Conservation (phyloP, 2,329 filamentous ascomycete species). For the Aspergillus hortae region DNA sequence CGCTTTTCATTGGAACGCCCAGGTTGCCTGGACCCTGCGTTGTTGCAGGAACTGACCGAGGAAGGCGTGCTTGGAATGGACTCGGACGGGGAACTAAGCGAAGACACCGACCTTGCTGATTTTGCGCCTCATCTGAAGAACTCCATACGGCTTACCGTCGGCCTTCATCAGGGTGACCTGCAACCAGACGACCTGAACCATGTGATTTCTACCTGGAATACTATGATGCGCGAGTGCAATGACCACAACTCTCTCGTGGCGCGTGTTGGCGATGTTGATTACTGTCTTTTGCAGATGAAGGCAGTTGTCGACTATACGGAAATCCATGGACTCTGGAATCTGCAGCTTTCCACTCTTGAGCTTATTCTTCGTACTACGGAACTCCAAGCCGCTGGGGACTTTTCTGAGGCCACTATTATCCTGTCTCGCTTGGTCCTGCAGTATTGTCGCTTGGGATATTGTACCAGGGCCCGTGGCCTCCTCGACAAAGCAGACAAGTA, state of each 20-base stretch:
- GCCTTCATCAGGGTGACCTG: conserved; percentile 32
- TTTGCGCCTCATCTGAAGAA: conserved; percentile 29
- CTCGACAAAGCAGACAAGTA: conserved; percentile 59
- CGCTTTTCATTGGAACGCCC: conserved; percentile 34
- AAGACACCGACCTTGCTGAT: conserved; percentile 25
- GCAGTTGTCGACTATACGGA: conserved; percentile 55
- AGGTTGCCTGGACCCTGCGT: conserved; percentile 20
- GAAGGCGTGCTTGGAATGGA: conserved; percentile 23
- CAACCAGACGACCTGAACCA: conserved; percentile 22
- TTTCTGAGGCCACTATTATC: conserved; percentile 40
- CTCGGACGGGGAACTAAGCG: conserved; percentile 9
- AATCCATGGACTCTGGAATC: conserved; percentile 53
- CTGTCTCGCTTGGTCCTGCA: conserved; percentile 51
- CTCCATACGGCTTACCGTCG: conserved; percentile 32
- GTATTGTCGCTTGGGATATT: conserved; percentile 59
- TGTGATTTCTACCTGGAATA: conserved; percentile 34
- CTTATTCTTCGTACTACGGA: conserved; percentile 48
- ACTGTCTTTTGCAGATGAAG: conserved; percentile 51
- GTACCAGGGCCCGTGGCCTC: conserved; percentile 53
- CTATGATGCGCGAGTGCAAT: conserved; percentile 43
- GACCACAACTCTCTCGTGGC: conserved; percentile 41
- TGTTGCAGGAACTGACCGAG: conserved; percentile 24
- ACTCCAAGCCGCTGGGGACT: conserved; percentile 35
- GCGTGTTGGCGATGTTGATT: conserved; percentile 49
- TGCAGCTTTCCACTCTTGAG: conserved; percentile 48